These are phyloP conservation scores for Malus hybrid DNA, from an alignment of 331 rosid genomes.

Conservation along the genomic window DNA sequence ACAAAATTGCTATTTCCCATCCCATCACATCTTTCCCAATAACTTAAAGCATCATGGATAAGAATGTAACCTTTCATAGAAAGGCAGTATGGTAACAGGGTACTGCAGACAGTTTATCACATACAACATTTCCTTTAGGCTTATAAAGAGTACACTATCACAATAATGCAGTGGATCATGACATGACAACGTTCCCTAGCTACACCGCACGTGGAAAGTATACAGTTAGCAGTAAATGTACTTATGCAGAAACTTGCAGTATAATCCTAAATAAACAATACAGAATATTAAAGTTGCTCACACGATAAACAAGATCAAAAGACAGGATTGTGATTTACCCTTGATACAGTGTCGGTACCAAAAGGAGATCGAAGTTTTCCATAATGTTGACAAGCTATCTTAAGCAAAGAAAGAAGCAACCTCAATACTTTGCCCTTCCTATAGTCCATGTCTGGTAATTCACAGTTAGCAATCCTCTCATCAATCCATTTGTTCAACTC, in stretches of 20 bases:
- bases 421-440: conserved; percentile 62
- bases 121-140: neutral
- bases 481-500: conserved; percentile 89
- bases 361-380: conserved; percentile 95
- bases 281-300: neutral
- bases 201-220: neutral
- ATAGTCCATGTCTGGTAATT: conserved; percentile 55
- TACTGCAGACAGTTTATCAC: neutral
- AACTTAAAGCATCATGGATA: conserved; percentile 2
- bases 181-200: neutral
- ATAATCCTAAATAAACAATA: neutral
- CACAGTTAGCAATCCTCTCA: conserved; percentile 67
- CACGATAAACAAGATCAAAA: conserved; percentile 1
- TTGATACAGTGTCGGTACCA: conserved; percentile 52
- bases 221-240: neutral
- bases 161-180: neutral
- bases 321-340: conserved; percentile 39
- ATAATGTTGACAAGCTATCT: conserved; percentile 85
- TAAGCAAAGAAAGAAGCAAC: conserved; percentile 87
- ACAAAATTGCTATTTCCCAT: neutral
- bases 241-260: neutral
- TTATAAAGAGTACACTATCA: neutral
- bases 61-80: neutral
- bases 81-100: neutral
- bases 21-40: neutral